A percentile compares a stretch with the other conserved stretches of the same genome.
Conservation (phyloP, 208 protist species). For the Perkinsela sp. region DNA sequence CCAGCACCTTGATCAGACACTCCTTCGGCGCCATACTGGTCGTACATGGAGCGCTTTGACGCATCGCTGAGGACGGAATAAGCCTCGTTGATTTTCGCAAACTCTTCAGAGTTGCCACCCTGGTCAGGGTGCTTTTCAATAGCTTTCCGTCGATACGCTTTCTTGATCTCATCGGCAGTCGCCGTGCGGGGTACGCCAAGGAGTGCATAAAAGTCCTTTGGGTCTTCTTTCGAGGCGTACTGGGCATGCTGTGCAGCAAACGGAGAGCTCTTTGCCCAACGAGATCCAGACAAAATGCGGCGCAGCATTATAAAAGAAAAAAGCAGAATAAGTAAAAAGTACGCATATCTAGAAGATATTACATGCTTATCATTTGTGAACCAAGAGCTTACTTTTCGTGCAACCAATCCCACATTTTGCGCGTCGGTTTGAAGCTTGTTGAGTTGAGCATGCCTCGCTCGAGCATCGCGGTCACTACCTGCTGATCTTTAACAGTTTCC, state of each 20-base stretch:
- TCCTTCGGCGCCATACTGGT: slow-evolving; percentile 69
- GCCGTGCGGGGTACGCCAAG: slow-evolving; percentile 28
- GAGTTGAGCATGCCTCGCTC: not conserved
- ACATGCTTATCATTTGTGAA: no score
- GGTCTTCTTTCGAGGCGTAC: not conserved
- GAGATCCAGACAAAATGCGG: no score
- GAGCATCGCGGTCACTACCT: not conserved
- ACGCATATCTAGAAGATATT: no score
- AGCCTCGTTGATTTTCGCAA: slow-evolving; percentile 61
- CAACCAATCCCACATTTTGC: not conserved
- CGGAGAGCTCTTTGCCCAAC: no score
- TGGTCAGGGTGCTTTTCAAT: slow-evolving; percentile 64
- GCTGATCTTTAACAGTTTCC: not conserved
- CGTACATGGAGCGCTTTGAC: slow-evolving; percentile 82
- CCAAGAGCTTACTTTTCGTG: no score
- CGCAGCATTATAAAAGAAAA: no score
- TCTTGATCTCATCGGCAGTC: slow-evolving; percentile 41
- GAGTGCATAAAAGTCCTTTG: slow-evolving; percentile 62
- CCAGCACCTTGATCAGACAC: slow-evolving; percentile 25
- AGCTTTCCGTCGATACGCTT: slow-evolving; percentile 60
- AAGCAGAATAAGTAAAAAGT: no score
- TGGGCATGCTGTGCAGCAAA: no score
- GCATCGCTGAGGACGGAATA: slow-evolving; percentile 86
- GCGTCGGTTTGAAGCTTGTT: not conserved
- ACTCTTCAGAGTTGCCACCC: slow-evolving; percentile 67